Conservation (phyloP, 768 basidiomycete species). For the Tephrocybe rancida region DNA sequence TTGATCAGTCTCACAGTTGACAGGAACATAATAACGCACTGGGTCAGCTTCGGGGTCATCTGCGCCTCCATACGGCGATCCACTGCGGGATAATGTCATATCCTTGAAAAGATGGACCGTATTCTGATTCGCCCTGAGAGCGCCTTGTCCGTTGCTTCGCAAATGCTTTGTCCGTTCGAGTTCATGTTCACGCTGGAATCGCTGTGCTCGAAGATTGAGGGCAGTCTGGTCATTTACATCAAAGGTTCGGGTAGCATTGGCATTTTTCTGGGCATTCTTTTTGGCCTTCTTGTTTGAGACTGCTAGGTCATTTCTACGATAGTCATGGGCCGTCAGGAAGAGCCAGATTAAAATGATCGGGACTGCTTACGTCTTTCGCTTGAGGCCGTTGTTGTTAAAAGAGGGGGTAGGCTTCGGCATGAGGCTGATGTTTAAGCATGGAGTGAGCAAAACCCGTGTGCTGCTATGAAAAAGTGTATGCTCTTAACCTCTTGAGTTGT, state of each 20-base stretch:
- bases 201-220: constrained; percentile 76
- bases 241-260: constrained; percentile 27
- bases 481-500: constrained; percentile 79
- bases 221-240: constrained; percentile 71
- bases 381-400: constrained; percentile 47
- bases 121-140: constrained; percentile 48
- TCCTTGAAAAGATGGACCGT: constrained; percentile 56
- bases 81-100: constrained; percentile 47
- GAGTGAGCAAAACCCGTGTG: constrained; percentile 6
- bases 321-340: neutral
- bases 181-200: constrained; percentile 91
- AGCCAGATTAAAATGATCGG: neutral
- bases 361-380: constrained; percentile 65
- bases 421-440: constrained; percentile 31
- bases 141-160: constrained; percentile 35
- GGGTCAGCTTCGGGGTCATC: constrained; percentile 78
- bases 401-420: constrained; percentile 58
- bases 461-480: neutral
- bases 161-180: constrained; percentile 71
- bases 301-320: constrained; percentile 39
- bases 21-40: constrained; percentile 42
- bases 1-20: neutral
- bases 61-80: constrained; percentile 47
- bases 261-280: constrained; percentile 15
- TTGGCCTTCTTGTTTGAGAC: constrained; percentile 50